Evolutionary conservation across 768 basidiomycete genomes (phyloP).

Genomic region (Cubamyces lactineus): DNA sequence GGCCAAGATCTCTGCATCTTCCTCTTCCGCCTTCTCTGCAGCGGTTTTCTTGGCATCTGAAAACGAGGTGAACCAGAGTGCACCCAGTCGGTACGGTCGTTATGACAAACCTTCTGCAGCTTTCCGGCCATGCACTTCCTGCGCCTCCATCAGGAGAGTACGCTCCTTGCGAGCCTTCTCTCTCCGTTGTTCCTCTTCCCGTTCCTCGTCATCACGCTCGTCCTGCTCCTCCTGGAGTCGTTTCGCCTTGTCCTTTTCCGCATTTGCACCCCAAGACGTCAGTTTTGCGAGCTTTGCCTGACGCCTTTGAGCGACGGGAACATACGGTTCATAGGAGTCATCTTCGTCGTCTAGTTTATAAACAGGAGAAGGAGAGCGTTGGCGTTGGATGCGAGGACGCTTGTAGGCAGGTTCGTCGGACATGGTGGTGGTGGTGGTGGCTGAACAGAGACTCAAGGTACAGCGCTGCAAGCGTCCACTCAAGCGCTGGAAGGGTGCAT

Average conservation of each 20-base stretch:
- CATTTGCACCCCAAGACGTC: conserved; percentile 58
- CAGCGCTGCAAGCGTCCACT: not conserved
- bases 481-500: not conserved
- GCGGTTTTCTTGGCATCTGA: conserved; percentile 87
- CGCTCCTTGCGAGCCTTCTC: conserved; percentile 83
- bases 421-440: conserved; percentile 18
- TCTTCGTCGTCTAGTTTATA: conserved; percentile 67
- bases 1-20: conserved; percentile 87
- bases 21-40: conserved; percentile 83
- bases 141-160: conserved; percentile 89
- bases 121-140: conserved; percentile 88
- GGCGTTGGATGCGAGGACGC: conserved; percentile 52
- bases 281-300: conserved; percentile 81
- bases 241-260: conserved; percentile 54
- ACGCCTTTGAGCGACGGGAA: conserved; percentile 85
- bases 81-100: not conserved
- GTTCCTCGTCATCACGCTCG: conserved; percentile 69
- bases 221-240: conserved; percentile 59
- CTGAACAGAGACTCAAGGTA: not conserved
- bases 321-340: conserved; percentile 78
- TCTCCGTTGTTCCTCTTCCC: conserved; percentile 74
- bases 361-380: conserved; percentile 54
- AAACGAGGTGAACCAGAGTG: conserved; percentile 22
- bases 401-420: conserved; percentile 45
- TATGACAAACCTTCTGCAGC: conserved; percentile 70